Percentiles rank a stretch among this genome's conserved stretches.
Conservation (phyloP, 2,329 filamentous ascomycete species). For the Metarhizium humberi region DNA sequence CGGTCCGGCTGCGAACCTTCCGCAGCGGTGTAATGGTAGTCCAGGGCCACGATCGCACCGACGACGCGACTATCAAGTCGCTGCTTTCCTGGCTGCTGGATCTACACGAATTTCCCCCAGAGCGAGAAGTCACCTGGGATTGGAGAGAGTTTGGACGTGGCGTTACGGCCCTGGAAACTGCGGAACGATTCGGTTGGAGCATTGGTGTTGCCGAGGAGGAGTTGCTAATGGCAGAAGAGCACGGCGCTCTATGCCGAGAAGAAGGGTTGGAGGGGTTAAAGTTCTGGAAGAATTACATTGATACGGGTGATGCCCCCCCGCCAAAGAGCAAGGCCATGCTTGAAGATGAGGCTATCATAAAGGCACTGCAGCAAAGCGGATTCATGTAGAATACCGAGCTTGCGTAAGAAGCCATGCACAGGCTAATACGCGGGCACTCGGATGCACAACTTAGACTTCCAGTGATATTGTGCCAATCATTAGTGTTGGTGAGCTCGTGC, state of each 20-base stretch:
- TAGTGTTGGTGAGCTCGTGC: background rate
- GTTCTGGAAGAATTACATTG: slow-evolving; percentile 81
- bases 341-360: slow-evolving; percentile 31
- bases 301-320: slow-evolving; percentile 30
- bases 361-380: slow-evolving; percentile 34
- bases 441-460: background rate
- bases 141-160: slow-evolving; percentile 72
- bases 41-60: slow-evolving; percentile 77
- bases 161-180: slow-evolving; percentile 81
- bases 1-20: slow-evolving; percentile 79
- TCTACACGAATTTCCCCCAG: slow-evolving; percentile 56
- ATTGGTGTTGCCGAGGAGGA: slow-evolving; percentile 93
- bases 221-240: slow-evolving; percentile 93
- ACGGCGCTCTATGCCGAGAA: slow-evolving; percentile 78
- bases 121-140: slow-evolving; percentile 62
- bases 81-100: slow-evolving; percentile 70
- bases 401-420: background rate
- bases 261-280: slow-evolving; percentile 83
- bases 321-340: slow-evolving; percentile 18
- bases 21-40: slow-evolving; percentile 92
- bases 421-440: no score
- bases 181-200: slow-evolving; percentile 91
- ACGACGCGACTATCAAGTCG: slow-evolving; percentile 77
- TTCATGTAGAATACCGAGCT: slow-evolving; percentile 15
- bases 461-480: background rate